Evolutionary conservation across 176 grass and related monocot genomes (phyloP).

Genomic region (Carex littledalei): DNA sequence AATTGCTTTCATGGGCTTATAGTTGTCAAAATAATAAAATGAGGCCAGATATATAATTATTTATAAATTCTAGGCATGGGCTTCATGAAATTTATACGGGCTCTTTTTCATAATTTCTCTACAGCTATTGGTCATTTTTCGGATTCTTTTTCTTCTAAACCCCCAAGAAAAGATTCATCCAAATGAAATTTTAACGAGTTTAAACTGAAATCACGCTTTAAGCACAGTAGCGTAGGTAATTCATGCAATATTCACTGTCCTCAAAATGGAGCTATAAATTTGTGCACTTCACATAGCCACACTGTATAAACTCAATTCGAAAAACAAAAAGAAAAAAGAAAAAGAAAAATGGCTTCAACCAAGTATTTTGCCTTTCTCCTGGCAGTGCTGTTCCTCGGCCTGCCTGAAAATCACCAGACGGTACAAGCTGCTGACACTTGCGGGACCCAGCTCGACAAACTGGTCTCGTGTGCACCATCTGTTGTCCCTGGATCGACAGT

Average conservation of each 20-base stretch:
- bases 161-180: background rate
- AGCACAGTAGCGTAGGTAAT: background rate
- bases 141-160: background rate
- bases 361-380: background rate
- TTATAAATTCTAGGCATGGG: too few relatives aligned
- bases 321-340: background rate
- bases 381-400: background rate
- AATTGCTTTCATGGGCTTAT: background rate
- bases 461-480: constrained; percentile 50
- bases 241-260: constrained; percentile 10
- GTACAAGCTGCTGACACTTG: constrained; percentile 25
- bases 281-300: background rate
- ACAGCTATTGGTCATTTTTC: background rate
- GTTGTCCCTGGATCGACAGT: constrained; percentile 42
- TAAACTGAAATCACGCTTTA: background rate
- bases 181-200: background rate
- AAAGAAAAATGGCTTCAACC: constrained; percentile 9
- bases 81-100: background rate
- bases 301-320: background rate
- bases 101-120: background rate
- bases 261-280: constrained; percentile 14
- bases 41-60: background rate
- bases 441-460: constrained; percentile 36
- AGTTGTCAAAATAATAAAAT: background rate
- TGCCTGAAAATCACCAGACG: background rate